Evolutionary conservation across 176 grass and related monocot genomes (phyloP).

Genomic region (Oryza rufipogon): DNA sequence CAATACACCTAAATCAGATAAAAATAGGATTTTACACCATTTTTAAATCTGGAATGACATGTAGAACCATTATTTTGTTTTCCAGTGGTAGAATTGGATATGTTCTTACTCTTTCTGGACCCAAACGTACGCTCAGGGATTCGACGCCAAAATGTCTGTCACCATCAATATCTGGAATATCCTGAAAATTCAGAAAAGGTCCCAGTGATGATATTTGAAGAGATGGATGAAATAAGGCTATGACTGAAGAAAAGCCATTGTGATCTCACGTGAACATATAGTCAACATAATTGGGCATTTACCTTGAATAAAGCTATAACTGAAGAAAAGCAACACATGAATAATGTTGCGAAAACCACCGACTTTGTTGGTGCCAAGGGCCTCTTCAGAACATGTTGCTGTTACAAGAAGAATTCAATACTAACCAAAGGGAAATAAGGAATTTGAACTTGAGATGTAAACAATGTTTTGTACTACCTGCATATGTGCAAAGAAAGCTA

Average conservation of each 20-base stretch:
- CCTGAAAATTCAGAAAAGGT: constrained; percentile 44
- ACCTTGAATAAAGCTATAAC: constrained; percentile 97
- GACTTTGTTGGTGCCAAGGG: constrained; percentile 59
- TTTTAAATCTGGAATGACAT: neutral
- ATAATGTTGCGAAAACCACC: constrained; percentile 68
- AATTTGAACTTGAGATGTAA: constrained; percentile 12
- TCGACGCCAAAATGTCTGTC: constrained; percentile 76
- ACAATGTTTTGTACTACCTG: constrained; percentile 65
- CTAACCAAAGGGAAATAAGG: constrained; percentile 13
- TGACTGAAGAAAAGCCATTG: neutral
- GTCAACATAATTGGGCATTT: neutral
- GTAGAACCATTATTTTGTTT: neutral
- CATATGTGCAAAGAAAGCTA: constrained; percentile 90
- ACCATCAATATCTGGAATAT: constrained; percentile 86
- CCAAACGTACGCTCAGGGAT: constrained; percentile 75
- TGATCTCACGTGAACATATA: neutral
- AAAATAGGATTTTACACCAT: neutral
- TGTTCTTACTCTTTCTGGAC: constrained; percentile 62
- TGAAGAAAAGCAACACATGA: constrained; percentile 89
- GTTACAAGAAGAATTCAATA: constrained; percentile 39
- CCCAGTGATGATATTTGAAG: neutral
- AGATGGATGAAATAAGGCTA: neutral
- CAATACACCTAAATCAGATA: constrained; percentile 64
- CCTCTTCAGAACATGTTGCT: constrained; percentile 83
- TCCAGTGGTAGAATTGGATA: neutral